phyloP scores from a whole-genome alignment of 805 yeast species.

The Ogataea allantospora region DNA sequence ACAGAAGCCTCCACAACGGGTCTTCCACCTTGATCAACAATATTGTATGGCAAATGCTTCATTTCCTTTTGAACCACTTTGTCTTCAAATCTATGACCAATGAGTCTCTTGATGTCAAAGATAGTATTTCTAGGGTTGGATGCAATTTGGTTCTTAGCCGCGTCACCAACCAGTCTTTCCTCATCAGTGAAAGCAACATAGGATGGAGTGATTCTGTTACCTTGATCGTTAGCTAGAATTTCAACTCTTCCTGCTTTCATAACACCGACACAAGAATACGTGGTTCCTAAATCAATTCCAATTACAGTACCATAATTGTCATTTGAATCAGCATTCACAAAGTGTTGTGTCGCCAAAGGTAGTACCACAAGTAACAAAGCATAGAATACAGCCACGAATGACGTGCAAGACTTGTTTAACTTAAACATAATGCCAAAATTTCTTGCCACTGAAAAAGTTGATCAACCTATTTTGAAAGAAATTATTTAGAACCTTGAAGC shows the following conservation, averaged over 20 bases:
- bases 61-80: slow-evolving; percentile 75
- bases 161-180: slow-evolving; percentile 95
- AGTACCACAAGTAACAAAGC: slow-evolving; percentile 29
- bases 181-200: slow-evolving; percentile 95
- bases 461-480: slow-evolving; percentile 2
- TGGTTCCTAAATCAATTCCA: slow-evolving; percentile 96
- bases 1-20: slow-evolving; percentile 85
- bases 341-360: slow-evolving; percentile 28
- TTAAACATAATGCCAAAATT: slow-evolving; percentile 22
- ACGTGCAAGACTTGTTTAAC: slow-evolving; percentile 26
- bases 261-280: slow-evolving; percentile 97
- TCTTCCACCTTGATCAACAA: slow-evolving; percentile 76
- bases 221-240: slow-evolving; percentile 95
- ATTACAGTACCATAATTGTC: slow-evolving; percentile 50
- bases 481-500: neutral
- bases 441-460: slow-evolving; percentile 4
- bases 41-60: slow-evolving; percentile 87
- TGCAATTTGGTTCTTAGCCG: slow-evolving; percentile 98
- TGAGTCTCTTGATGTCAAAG: slow-evolving; percentile 93
- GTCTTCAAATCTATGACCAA: slow-evolving; percentile 80
- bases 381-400: slow-evolving; percentile 29
- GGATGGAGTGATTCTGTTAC: slow-evolving; percentile 97
- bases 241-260: slow-evolving; percentile 63
- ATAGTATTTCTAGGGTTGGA: slow-evolving; percentile 93
- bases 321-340: slow-evolving; percentile 28